Evolutionary conservation across 306 rosid species (phyloP), one percentile per base, ranked within the genome.

Genomic region (Lagenaria siceraria): DNA sequence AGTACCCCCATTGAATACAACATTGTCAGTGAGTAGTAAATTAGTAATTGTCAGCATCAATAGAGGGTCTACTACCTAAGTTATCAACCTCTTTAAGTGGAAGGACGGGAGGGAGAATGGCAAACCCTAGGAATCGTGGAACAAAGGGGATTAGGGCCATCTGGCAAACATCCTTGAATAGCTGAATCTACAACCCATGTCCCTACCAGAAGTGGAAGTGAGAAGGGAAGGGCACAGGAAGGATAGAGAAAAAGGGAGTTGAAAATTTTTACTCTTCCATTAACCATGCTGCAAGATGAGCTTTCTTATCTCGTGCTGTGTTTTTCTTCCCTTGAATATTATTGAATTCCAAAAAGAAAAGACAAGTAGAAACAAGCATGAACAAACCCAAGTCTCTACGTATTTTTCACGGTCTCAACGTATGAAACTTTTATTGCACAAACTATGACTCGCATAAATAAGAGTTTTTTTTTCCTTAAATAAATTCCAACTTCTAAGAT

Each of bases 401-500:
- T 33, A 38, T 35, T 63, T 35, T 33, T 64, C 71, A 64, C 22
- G 18, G 15, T 35, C 48, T 48, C 48, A 17, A 64, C 25, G 1
- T 64, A 35, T 64, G 71, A 18, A 64, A 64, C 14, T 64, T 64
- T 8, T 1, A 9, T 19, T 18, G 71, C 27, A 64, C 25, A 18
- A n/a, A 35, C 71, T n/a, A 9, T 18, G 14, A 33, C 24, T 64
- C 48, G 21, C 33, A 55, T 8, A 53, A 68, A 68, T 25, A 25
- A 73, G 40, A 29, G 14, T 55, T 51, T 49, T 60, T 17, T 69
- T 62, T 1, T 5, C 15, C 55, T 17, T 33, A 82, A 49, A 52
- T 80, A 52, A 80, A 65, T 21, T 65, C 18, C 73, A 65, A 63
- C 60, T 81, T 75, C 48, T 68, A 76, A 70, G 78, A 71, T 74